phyloP scores from a whole-genome alignment of 305 asterid species.

The Rubia balearica region DNA sequence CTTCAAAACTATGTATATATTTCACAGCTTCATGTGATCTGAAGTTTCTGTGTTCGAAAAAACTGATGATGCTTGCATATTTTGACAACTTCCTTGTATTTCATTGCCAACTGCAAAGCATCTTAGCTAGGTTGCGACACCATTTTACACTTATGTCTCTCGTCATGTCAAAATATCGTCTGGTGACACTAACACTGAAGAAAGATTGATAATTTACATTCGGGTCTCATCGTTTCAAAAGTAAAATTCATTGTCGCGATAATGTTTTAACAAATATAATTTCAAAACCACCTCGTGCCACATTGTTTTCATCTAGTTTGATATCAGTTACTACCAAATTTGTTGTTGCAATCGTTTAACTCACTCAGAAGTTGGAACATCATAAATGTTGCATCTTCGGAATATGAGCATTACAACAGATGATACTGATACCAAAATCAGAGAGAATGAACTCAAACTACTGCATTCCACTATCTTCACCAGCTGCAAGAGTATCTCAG shows the following conservation, averaged over 20 bases:
- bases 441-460: not conserved
- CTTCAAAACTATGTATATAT: no score
- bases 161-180: not conserved
- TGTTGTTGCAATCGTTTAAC: not conserved
- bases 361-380: not conserved
- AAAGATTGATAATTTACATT: not conserved
- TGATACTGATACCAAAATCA: no score
- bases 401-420: not conserved
- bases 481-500: not conserved
- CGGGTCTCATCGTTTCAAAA: not conserved
- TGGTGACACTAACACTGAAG: not conserved
- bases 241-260: no score
- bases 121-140: no score
- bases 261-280: not conserved
- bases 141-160: no score
- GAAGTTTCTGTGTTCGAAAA: no score
- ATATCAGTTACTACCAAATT: no score
- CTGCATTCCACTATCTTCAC: not conserved
- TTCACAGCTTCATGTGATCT: no score
- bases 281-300: not conserved
- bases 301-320: not conserved
- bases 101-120: no score
- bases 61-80: no score
- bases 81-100: no score
- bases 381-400: not conserved